A percentile compares a stretch with the other conserved stretches of the same genome.
Evolutionary conservation across 352 stramenopile species (phyloP).

Genomic region (Globisporangium paroecandrum): DNA sequence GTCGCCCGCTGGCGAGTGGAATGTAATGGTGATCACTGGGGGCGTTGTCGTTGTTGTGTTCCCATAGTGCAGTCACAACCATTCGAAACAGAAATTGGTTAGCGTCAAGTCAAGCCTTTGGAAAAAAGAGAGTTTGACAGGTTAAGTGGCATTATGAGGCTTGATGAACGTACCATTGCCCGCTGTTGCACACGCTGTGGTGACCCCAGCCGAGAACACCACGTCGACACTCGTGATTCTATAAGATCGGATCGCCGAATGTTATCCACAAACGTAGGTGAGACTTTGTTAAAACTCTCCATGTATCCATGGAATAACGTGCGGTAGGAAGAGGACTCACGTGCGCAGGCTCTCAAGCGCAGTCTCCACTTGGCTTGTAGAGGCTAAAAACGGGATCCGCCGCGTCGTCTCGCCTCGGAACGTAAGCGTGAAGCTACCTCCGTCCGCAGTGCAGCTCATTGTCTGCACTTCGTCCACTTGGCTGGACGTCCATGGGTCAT

Average conservation of each 20-base stretch:
- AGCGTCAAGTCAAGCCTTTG: not conserved
- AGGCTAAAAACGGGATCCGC: conserved; percentile 30
- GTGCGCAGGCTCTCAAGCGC: conserved; percentile 56
- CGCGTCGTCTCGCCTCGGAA: conserved; percentile 73
- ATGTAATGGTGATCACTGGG: conserved; percentile 44
- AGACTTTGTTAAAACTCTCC: not conserved
- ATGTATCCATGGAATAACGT: not conserved
- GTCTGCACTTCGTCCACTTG: conserved; percentile 79
- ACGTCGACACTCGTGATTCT: conserved; percentile 57
- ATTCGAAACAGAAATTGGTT: not conserved
- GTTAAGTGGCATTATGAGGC: not conserved
- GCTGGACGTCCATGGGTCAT: conserved; percentile 82
- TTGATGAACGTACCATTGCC: conserved; percentile 34
- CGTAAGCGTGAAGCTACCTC: conserved; percentile 71
- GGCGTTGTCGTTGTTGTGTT: not conserved
- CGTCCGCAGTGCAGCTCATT: conserved; percentile 57
- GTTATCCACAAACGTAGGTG: not conserved
- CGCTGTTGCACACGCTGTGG: conserved; percentile 33
- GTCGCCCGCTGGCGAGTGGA: conserved; percentile 61
- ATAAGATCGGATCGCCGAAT: not conserved
- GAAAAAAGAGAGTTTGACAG: not conserved
- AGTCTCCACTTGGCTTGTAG: conserved; percentile 24
- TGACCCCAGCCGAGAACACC: conserved; percentile 29
- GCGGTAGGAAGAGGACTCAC: conserved; percentile 20
- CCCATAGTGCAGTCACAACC: not conserved